Evolutionary conservation across 208 protist species (phyloP).

Genomic region (Giardia duodenalis): DNA sequence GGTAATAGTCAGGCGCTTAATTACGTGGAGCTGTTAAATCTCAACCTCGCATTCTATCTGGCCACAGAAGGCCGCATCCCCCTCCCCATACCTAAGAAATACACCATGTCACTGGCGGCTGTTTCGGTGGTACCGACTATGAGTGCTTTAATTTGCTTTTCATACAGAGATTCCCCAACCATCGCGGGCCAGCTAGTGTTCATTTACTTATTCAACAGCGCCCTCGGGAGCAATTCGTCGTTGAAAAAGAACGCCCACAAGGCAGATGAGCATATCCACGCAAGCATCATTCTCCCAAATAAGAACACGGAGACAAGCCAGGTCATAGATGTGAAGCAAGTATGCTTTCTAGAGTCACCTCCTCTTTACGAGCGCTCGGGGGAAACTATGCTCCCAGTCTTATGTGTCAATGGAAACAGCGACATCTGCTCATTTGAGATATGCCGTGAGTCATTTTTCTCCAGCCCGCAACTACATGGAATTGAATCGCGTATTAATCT

Average conservation of each 20-base stretch:
- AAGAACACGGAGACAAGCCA: neutral
- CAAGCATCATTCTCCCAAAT: neutral
- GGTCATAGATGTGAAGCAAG: neutral
- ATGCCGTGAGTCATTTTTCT: neutral
- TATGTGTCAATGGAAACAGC: neutral
- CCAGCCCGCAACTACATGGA: neutral
- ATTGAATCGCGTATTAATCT: neutral
- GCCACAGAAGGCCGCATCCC: neutral
- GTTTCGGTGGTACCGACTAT: neutral
- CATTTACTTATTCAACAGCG: neutral
- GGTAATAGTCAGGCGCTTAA: neutral
- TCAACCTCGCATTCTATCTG: neutral
- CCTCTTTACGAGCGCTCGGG: neutral
- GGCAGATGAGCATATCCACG: neutral
- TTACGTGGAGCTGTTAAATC: neutral
- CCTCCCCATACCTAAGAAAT: neutral
- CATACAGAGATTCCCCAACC: neutral
- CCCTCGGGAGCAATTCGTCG: too few relatives aligned
- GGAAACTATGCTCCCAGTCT: neutral
- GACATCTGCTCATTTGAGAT: neutral
- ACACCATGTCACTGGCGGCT: neutral
- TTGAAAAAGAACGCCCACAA: neutral
- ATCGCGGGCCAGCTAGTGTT: neutral
- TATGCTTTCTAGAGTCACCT: neutral
- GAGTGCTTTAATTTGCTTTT: slow-evolving; percentile 5